phyloP scores from a whole-genome alignment of 371 early-diverging fungal genomes.

The Amoeboaphelidium protococcarum region DNA sequence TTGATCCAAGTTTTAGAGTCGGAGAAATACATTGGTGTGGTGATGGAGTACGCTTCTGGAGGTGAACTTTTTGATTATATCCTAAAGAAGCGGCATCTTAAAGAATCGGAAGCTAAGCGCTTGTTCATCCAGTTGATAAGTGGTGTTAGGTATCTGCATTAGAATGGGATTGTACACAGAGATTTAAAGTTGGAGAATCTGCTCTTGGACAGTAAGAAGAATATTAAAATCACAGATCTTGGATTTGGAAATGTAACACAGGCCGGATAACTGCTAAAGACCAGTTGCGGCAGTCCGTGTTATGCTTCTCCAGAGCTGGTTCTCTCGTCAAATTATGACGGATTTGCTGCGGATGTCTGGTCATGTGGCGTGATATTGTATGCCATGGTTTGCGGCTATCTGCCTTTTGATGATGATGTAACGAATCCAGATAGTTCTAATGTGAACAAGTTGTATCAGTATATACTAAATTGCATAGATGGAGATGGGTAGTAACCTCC shows the following conservation, averaged over 20 bases:
- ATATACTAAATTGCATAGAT: constrained; percentile 32
- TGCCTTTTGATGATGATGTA: constrained; percentile 98
- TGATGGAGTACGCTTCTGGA: constrained; percentile 82
- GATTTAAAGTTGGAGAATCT: constrained; percentile 62
- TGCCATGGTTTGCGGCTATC: constrained; percentile 95
- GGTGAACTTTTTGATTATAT: constrained; percentile 94
- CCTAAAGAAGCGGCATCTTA: constrained; percentile 61
- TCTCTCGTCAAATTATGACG: constrained; percentile 74
- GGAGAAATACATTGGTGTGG: constrained; percentile 74
- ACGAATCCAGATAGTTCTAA: constrained; percentile 68
- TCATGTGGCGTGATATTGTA: constrained; percentile 95
- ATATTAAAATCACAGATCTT: constrained; percentile 92
- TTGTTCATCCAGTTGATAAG: constrained; percentile 87
- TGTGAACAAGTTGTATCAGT: constrained; percentile 68
- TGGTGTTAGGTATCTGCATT: constrained; percentile 64
- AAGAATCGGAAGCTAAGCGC: constrained; percentile 64
- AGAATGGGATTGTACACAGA: constrained; percentile 70
- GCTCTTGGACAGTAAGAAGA: constrained; percentile 41
- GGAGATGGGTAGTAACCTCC: too few relatives aligned
- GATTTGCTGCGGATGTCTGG: constrained; percentile 98
- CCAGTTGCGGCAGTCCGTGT: constrained; percentile 61
- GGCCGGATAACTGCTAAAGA: constrained; percentile 83
- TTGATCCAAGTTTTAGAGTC: constrained; percentile 88
- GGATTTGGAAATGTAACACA: constrained; percentile 82
- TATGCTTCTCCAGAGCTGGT: constrained; percentile 73